Base-by-base conservation (phyloP, 768 basidiomycete genomes). In the Pulveroboletus ravenelii region DNA sequence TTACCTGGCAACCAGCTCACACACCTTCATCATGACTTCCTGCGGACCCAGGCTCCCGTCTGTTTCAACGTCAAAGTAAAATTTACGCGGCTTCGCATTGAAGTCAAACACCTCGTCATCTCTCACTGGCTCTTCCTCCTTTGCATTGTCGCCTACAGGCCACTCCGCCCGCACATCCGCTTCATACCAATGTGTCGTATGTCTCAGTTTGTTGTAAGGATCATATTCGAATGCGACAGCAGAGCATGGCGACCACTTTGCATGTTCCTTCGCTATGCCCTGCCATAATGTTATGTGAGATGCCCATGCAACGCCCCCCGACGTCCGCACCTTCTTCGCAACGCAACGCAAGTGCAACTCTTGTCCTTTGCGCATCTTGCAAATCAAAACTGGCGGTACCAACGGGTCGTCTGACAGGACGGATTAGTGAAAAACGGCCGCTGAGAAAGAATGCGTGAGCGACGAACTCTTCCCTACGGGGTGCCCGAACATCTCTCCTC, bases 231-330 rank as follows among this genome's bases (percentile, higher is more conserved):
- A 98, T 8, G 86, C 82, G 15, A 99, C 85, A 8, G 96, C 93
- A 2, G 93, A 89, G 53, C 93, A 89, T 12, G 96, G 95, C 0
- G 93, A 95, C 92, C 95, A 99, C 72, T 99, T 99, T 12, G 96
- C 93, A 64, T 99, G 96, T 66, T 96, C 93, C 74, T 97, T 97
- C 4, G 95, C 93, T 52, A 96, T 86, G 37, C 95, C 95, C 95
- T 97, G 61, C n/a, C 32, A 39, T 18, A 18, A 13, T 30, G 20
- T 18, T 47, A 37, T 41, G 51, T 50, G 20, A 34, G 41, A 32
- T 29, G 45, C 27, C 29, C 30, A 20, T 6, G 18, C 15, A 31
- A 17, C 55, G 25, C 46, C 39, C 39, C 20, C 20, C 20, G 31
- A 50, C 18, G 29, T 10, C 55, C 73, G n/a, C 47, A 90, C 94